A percentile compares a stretch with the other conserved stretches of the same genome.
Evolutionary conservation across 768 basidiomycete genomes (phyloP).

Genomic region (Termitomyces bulborhizus): DNA sequence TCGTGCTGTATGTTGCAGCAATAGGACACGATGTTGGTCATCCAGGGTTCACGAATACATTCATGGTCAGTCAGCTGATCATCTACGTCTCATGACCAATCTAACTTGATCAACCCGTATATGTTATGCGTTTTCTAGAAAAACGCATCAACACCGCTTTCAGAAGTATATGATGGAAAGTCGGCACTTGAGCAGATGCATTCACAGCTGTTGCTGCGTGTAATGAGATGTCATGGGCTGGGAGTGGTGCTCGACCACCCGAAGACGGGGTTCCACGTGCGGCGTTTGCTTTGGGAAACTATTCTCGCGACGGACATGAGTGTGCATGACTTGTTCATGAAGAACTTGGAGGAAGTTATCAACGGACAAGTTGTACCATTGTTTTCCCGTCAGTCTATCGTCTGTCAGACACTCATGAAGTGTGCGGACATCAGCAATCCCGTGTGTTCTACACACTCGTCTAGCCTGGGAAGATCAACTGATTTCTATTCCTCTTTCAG

Average conservation of each 20-base stretch:
- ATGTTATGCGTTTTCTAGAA: slow-evolving; percentile 47
- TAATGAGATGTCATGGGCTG: slow-evolving; percentile 78
- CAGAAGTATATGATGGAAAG: slow-evolving; percentile 81
- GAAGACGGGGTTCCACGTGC: slow-evolving; percentile 40
- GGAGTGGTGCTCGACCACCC: slow-evolving; percentile 60
- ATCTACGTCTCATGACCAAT: not conserved
- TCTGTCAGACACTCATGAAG: slow-evolving; percentile 91
- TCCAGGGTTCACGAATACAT: slow-evolving; percentile 89
- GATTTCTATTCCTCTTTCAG: slow-evolving; percentile 31
- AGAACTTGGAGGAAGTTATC: slow-evolving; percentile 48
- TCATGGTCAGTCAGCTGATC: slow-evolving; percentile 63
- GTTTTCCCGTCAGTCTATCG: slow-evolving; percentile 51
- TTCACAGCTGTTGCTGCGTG: slow-evolving; percentile 69
- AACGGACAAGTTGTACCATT: slow-evolving; percentile 32
- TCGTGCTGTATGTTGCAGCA: slow-evolving; percentile 83
- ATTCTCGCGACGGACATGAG: slow-evolving; percentile 95
- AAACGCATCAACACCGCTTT: slow-evolving; percentile 89
- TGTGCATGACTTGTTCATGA: slow-evolving; percentile 82
- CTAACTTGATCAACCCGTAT: not conserved
- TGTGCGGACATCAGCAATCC: slow-evolving; percentile 99
- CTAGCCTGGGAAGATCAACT: not conserved
- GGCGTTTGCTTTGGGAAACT: slow-evolving; percentile 71
- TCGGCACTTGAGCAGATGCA: slow-evolving; percentile 94
- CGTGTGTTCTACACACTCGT: slow-evolving; percentile 43
- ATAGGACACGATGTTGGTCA: slow-evolving; percentile 98